A percentile compares a stretch with the other conserved stretches of the same genome.
Conservation (phyloP, 2,329 filamentous ascomycete genomes). For the Calonectria fujianensis region DNA sequence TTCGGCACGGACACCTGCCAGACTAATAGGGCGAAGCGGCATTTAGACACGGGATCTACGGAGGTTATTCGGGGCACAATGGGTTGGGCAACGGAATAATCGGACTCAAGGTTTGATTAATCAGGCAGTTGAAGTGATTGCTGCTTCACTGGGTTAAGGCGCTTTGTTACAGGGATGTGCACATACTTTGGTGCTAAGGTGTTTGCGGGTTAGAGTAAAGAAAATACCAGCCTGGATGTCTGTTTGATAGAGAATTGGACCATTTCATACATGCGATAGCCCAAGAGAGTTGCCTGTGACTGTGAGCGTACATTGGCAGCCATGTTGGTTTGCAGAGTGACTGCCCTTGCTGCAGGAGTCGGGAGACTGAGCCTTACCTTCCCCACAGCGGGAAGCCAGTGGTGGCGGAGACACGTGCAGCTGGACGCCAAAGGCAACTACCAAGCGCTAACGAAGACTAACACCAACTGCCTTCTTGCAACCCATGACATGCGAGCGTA, state of each 20-base stretch:
- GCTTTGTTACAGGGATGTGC: constrained; percentile 3
- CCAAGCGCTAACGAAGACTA: neutral
- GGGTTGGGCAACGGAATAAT: constrained; percentile 1
- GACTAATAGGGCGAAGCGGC: constrained; percentile 11
- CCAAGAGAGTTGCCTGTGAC: neutral
- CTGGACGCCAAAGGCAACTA: constrained; percentile 3
- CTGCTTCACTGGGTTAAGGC: constrained; percentile 5
- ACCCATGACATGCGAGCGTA: neutral
- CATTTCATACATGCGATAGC: neutral
- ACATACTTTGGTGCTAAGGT: constrained; percentile 17
- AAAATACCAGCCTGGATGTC: neutral
- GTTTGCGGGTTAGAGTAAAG: constrained; percentile 4
- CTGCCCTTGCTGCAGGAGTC: neutral
- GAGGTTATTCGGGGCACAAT: neutral
- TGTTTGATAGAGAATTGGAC: neutral
- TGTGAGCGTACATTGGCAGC: neutral
- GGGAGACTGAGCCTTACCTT: neutral
- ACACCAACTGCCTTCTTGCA: constrained; percentile 5
- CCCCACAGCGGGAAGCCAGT: constrained; percentile 5
- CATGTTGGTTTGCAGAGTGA: neutral
- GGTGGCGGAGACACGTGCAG: constrained; percentile 19
- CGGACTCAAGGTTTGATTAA: constrained; percentile 2
- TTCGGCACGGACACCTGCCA: constrained; percentile 1
- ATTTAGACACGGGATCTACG: constrained; percentile 16
- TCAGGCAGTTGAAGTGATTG: constrained; percentile 2